Conservation (phyloP, 2,329 filamentous ascomycete species). For the Acrodontium crateriforme region DNA sequence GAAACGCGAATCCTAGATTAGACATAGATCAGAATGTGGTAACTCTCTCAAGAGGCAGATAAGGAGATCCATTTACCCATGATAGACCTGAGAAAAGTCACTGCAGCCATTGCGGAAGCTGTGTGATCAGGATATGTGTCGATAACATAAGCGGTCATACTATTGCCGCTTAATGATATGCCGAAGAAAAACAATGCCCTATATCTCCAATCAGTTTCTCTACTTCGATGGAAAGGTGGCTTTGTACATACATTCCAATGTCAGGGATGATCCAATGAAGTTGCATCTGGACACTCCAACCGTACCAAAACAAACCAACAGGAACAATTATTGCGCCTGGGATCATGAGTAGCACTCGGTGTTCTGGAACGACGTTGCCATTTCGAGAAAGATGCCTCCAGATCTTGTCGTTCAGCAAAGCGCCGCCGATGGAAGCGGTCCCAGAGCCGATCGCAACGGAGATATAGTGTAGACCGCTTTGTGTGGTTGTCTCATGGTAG, state of each 20-base stretch:
- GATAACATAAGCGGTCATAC: conserved; percentile 27
- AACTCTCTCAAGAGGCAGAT: too few relatives aligned
- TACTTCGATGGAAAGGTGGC: too few relatives aligned
- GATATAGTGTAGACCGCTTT: conserved; percentile 27
- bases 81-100: conserved; percentile 32
- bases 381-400: conserved; percentile 5
- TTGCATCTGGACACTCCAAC: conserved; percentile 28
- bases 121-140: conserved; percentile 35
- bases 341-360: conserved; percentile 12
- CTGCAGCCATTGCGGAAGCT: conserved; percentile 33
- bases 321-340: conserved; percentile 7
- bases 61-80: too few relatives aligned
- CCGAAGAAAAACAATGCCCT: conserved; percentile 8
- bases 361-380: conserved; percentile 8
- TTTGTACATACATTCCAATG: conserved; percentile 10
- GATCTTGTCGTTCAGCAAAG: conserved; percentile 7
- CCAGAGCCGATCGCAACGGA: conserved; percentile 30
- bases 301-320: conserved; percentile 29
- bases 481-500: conserved; percentile 24
- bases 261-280: conserved; percentile 25
- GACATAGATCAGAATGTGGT: too few relatives aligned
- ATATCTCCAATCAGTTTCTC: too few relatives aligned
- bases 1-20: conserved; percentile 45
- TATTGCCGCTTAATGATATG: conserved; percentile 4
- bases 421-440: conserved; percentile 8